Conservation (phyloP, 768 basidiomycete genomes). For the Pleurotus cornucopiae region DNA sequence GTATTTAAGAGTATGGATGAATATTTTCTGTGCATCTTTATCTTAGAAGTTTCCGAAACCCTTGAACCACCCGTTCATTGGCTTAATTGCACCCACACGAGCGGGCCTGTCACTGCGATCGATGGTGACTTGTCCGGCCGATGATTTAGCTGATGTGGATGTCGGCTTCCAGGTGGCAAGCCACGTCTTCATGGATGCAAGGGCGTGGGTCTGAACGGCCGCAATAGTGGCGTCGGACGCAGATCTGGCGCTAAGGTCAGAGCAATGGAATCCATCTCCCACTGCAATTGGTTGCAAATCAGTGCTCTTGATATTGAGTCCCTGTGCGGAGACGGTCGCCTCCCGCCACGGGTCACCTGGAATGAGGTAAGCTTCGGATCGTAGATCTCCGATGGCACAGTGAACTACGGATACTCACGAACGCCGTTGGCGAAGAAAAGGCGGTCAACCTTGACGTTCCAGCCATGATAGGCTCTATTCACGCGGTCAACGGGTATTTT, state of each 20-base stretch:
- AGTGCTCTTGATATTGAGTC: constrained; percentile 41
- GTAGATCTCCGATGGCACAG: background rate
- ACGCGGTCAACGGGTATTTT: constrained; percentile 39
- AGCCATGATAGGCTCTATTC: constrained; percentile 51
- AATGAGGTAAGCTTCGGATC: background rate
- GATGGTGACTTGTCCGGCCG: constrained; percentile 13
- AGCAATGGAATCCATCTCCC: constrained; percentile 65
- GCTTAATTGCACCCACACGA: constrained; percentile 17
- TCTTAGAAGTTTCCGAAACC: constrained; percentile 14
- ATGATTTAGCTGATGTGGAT: constrained; percentile 6
- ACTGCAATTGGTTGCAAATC: constrained; percentile 50
- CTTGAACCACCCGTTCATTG: constrained; percentile 32
- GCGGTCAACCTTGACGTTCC: constrained; percentile 52
- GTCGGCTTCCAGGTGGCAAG: constrained; percentile 29
- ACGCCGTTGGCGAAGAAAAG: constrained; percentile 70
- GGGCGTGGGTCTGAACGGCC: constrained; percentile 48
- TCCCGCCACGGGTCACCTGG: constrained; percentile 73
- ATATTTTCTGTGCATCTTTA: background rate
- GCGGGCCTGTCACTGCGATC: constrained; percentile 4
- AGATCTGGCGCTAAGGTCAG: constrained; percentile 44
- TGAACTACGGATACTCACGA: constrained; percentile 36
- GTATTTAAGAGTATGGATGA: no score
- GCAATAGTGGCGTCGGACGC: constrained; percentile 49
- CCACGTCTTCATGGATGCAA: constrained; percentile 55
- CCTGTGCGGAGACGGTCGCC: constrained; percentile 60